A percentile compares a stretch with the other conserved stretches of the same genome.
Conservation (phyloP, 805 yeast species). For the Ogataea siamensis region DNA sequence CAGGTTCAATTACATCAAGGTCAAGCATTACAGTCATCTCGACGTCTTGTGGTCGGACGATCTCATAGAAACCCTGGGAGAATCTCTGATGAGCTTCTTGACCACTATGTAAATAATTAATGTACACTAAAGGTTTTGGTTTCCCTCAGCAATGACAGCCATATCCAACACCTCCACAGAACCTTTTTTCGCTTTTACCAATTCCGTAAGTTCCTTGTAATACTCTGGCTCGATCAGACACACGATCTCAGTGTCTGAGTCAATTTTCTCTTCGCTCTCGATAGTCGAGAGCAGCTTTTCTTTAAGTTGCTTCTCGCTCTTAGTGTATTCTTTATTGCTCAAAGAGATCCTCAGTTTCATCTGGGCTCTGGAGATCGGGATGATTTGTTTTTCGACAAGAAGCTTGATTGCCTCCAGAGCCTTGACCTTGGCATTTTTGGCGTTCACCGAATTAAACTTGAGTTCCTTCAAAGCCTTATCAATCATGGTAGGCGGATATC, state of each 20-base stretch:
- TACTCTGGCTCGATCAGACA: conserved; percentile 85
- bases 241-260: conserved; percentile 32
- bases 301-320: conserved; percentile 31
- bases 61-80: conserved; percentile 63
- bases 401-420: conserved; percentile 88
- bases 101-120: conserved; percentile 6
- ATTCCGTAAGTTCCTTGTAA: conserved; percentile 66
- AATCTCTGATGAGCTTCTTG: conserved; percentile 36
- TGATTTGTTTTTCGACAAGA: conserved; percentile 71
- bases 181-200: conserved; percentile 60
- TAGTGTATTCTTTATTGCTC: conserved; percentile 49
- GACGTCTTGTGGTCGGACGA: conserved; percentile 94
- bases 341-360: conserved; percentile 79
- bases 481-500: conserved; percentile 93
- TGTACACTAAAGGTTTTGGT: conserved; percentile 22
- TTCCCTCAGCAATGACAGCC: conserved; percentile 76
- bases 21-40: conserved; percentile 75
- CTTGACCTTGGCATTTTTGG: conserved; percentile 65
- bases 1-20: conserved; percentile 38
- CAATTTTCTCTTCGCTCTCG: conserved; percentile 27
- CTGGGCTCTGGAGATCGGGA: conserved; percentile 91
- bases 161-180: conserved; percentile 80
- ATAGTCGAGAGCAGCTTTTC: conserved; percentile 36
- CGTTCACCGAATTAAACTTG: conserved; percentile 72
- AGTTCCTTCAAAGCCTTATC: conserved; percentile 78